Base-by-base conservation (phyloP, 306 rosid species). In the Lathyrus aphaca region DNA sequence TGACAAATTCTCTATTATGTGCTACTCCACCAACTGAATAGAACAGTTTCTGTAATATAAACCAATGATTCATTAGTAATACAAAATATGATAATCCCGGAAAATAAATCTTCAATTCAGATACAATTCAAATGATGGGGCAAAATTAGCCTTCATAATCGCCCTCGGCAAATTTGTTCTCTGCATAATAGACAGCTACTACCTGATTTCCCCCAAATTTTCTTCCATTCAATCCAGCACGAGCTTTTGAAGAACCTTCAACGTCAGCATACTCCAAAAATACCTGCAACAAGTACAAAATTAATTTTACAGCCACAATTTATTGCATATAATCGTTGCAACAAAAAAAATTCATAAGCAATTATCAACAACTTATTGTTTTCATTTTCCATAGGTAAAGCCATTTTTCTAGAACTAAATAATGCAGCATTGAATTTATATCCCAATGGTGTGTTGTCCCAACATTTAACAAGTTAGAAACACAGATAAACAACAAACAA, bases 201-300 rank as follows among this genome's bases (percentile, higher is more conserved):
- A 94, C 99, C 74, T 85, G 88, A 68, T 89, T 91, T 60, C 97
- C 92, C 4, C 87, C 99, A 69, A 94, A 94, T 53, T 87, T 91
- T 19, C 99, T 76, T 19, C 95, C 97, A 81, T 94, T 87, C 85
- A 94, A 63, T 40, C 96, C 97, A 5, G 88, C 45, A 6, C 92
- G 91, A 23, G 97, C 99, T 79, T 94, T 94, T 6, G 91, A 72
- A 44, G 99, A 83, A 19, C 97, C 88, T 18, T 94, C 97, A 1
- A 79, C 62, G 69, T 94, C 99, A 5, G 71, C 92, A 64, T 94
- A 94, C 89, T 94, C 97, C 82, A 94, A 76, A 84, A 91, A 94
- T 64, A 94, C 99, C 99, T 94, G 73, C 39, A 35, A 53, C 30
- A 46, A 40, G 60, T 14, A 12, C 9, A 49, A 13, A 13, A 9